Base-by-base conservation (phyloP, 441 rosid species). In the Euphorbia celastroides region DNA sequence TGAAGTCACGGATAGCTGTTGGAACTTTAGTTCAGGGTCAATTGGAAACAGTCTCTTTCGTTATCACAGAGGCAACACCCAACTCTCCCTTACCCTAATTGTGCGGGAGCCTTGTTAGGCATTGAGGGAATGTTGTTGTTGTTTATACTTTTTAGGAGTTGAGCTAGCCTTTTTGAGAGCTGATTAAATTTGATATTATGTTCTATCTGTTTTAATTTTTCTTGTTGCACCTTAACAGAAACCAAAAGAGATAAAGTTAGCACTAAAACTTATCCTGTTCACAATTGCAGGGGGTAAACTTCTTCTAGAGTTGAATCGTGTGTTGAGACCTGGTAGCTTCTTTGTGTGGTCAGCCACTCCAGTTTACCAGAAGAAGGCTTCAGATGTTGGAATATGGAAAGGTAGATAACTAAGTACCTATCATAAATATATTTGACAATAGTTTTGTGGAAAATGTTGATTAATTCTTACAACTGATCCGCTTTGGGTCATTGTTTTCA, bases 281-380 rank as follows among this genome's bases (percentile, higher is more conserved):
- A 13, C 22, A 58, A 25, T 28, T 61, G 71, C 79, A 91, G 99
- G 97, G 58, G 97, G 96, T 62, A 91, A 91, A 81, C 96, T 93
- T 73, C 90, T 93, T 30, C 72, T 89, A 80, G 99, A 93, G 82
- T 86, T 93, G 71, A 89, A 93, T 78, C 96, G 99, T 65, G 74
- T 89, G 57, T 61, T 93, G 75, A 80, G 96, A 68, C 97, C 97
- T 7, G 97, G 99, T 68, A 97, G 96, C 67, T 86, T 83, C 85
- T 93, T 93, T 81, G 80, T 93, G 73, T 93, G 97, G 99, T 93
- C 99, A 73, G 99, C 99, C 71, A 93, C 99, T 79, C 99, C 99
- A 67, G 90, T 93, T 67, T 93, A 93, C 84, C 96, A 80, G 82
- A 88, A 83, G 77, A 68, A 66, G 42, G 26, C 78, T 5, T 95